A percentile compares a stretch with the other conserved stretches of the same genome.
Conservation (phyloP, 2,329 filamentous ascomycete genomes). For the Phaeosphaeriaceae sp. region DNA sequence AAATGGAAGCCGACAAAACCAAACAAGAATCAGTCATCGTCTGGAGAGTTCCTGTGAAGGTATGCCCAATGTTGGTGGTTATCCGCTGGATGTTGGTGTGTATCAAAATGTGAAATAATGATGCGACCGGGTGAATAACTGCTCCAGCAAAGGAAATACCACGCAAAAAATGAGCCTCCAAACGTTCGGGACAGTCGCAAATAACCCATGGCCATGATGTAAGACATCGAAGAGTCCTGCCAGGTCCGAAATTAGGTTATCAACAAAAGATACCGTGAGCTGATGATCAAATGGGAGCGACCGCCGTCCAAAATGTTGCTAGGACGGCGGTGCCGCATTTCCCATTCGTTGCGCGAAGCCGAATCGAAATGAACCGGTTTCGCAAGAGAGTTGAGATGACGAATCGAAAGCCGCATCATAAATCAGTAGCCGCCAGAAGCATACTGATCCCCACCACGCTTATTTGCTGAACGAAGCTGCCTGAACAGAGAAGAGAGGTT, state of each 20-base stretch:
- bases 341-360: conserved; percentile 47
- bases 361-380: conserved; percentile 34
- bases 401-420: conserved; percentile 49
- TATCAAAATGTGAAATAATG: conserved; percentile 22
- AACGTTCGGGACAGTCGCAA: conserved; percentile 33
- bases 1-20: conserved; percentile 32
- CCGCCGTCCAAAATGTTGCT: conserved; percentile 45
- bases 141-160: conserved; percentile 33
- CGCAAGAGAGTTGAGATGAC: conserved; percentile 51
- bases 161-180: conserved; percentile 40
- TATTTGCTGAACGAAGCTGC: conserved; percentile 60
- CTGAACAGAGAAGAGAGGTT: conserved; percentile 52
- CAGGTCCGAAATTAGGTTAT: conserved; percentile 41
- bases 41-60: conserved; percentile 31
- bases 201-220: conserved; percentile 34
- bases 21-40: conserved; percentile 41
- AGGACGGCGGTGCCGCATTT: conserved; percentile 55
- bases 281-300: conserved; percentile 46
- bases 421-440: conserved; percentile 57
- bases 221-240: conserved; percentile 36
- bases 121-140: conserved; percentile 27
- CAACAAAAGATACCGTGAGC: conserved; percentile 46
- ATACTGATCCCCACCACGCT: conserved; percentile 57
- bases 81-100: conserved; percentile 20
- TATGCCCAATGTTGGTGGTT: conserved; percentile 30